Evolutionary conservation across 306 rosid species (phyloP).

Genomic region (Comarum palustre): DNA sequence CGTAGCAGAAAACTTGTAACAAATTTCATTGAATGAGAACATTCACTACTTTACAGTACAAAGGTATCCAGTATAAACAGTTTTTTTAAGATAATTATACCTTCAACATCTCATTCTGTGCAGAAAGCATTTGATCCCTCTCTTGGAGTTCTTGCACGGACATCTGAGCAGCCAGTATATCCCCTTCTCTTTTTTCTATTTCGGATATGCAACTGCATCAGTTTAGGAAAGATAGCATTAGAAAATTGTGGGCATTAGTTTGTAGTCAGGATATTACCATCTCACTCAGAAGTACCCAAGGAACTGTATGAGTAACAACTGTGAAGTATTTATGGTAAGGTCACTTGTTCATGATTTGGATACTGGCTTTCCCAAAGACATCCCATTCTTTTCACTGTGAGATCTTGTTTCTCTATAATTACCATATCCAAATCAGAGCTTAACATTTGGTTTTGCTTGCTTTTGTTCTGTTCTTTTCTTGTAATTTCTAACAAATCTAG

Average conservation of each 20-base stretch:
- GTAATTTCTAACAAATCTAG: background rate
- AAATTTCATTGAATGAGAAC: background rate
- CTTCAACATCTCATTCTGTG: conserved; percentile 85
- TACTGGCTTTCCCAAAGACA: background rate
- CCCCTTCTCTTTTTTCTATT: conserved; percentile 54
- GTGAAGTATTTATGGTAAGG: background rate
- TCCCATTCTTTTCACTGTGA: background rate
- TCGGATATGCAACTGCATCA: conserved; percentile 54
- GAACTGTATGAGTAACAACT: background rate
- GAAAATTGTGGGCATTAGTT: background rate
- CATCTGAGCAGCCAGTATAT: conserved; percentile 55
- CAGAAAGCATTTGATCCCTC: conserved; percentile 79
- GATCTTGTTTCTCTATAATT: background rate
- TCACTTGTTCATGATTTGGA: background rate
- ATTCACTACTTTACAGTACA: background rate
- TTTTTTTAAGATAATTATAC: conserved; percentile 30
- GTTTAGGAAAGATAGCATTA: conserved; percentile 11
- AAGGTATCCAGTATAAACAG: background rate
- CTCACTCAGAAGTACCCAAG: background rate
- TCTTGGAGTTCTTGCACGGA: conserved; percentile 62
- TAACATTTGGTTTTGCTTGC: background rate
- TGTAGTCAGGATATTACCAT: background rate
- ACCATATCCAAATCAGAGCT: background rate
- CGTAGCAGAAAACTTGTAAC: conserved; percentile 23
- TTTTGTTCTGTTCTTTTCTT: background rate